phyloP scores from a whole-genome alignment of 1,139 yeast species.

The Pichia sp. region DNA sequence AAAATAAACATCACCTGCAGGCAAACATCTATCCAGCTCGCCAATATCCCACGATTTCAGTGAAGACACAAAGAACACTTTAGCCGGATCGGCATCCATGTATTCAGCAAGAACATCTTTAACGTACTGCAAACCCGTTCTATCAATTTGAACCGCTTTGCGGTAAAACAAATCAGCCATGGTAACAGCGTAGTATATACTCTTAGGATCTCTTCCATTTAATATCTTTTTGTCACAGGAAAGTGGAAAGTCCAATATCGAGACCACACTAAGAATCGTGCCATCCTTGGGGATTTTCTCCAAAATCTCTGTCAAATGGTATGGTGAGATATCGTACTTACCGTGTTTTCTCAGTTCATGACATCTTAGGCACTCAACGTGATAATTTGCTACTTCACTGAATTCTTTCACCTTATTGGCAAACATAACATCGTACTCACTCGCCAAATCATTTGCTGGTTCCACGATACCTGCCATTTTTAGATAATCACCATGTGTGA shows the following conservation, averaged over 20 bases:
- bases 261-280: slow-evolving; percentile 52
- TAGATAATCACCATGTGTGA: background rate
- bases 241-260: slow-evolving; percentile 66
- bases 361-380: slow-evolving; percentile 44
- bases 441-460: background rate
- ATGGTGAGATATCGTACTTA: slow-evolving; percentile 31
- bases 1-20: slow-evolving; percentile 42
- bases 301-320: slow-evolving; percentile 34
- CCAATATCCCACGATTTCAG: slow-evolving; percentile 46
- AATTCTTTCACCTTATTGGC: slow-evolving; percentile 5
- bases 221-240: slow-evolving; percentile 39
- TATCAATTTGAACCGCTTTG: slow-evolving; percentile 28
- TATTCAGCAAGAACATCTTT: slow-evolving; percentile 35
- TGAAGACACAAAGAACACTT: slow-evolving; percentile 46
- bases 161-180: slow-evolving; percentile 49
- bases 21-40: slow-evolving; percentile 30
- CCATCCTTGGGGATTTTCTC: slow-evolving; percentile 41
- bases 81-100: slow-evolving; percentile 36
- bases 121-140: slow-evolving; percentile 38
- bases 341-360: slow-evolving; percentile 42
- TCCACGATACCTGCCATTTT: background rate
- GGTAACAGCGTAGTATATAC: slow-evolving; percentile 47
- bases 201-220: slow-evolving; percentile 30
- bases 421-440: background rate
- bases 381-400: background rate